Evolutionary conservation across 2,329 filamentous ascomycete species (phyloP).

Genomic region (Colletotrichum plurivorum): DNA sequence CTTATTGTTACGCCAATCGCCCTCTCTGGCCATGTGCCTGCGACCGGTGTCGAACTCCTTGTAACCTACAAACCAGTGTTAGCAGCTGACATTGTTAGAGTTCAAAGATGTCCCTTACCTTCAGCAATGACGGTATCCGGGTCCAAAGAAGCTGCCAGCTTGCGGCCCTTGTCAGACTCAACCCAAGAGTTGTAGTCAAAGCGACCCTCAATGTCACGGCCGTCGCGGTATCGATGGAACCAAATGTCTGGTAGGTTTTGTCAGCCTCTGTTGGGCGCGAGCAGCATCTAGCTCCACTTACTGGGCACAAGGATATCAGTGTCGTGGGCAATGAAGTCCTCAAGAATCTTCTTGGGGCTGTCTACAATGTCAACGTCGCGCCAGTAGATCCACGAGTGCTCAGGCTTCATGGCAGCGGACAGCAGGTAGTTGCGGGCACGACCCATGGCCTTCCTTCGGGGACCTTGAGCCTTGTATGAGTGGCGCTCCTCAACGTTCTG

Average conservation of each 20-base stretch:
- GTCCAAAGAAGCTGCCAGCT: constrained; percentile 79
- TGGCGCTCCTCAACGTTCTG: constrained; percentile 89
- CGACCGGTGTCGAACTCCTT: constrained; percentile 93
- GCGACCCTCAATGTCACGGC: constrained; percentile 91
- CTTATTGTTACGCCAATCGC: constrained; percentile 92
- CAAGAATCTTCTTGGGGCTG: constrained; percentile 87
- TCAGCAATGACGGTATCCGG: constrained; percentile 91
- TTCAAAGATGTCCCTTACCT: constrained; percentile 65
- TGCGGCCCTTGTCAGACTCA: constrained; percentile 88
- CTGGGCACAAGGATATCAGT: constrained; percentile 94
- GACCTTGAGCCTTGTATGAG: constrained; percentile 88
- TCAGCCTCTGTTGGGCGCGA: constrained; percentile 24
- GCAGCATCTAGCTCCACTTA: constrained; percentile 63
- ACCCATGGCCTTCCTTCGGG: constrained; percentile 90
- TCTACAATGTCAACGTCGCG: constrained; percentile 97
- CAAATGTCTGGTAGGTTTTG: constrained; percentile 79
- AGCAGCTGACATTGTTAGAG: constrained; percentile 19
- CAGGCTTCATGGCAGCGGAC: constrained; percentile 85
- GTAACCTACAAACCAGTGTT: constrained; percentile 74
- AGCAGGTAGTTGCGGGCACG: constrained; percentile 93
- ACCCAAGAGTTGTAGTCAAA: constrained; percentile 99
- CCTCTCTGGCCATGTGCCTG: constrained; percentile 90
- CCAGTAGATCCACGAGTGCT: constrained; percentile 99
- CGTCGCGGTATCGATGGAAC: constrained; percentile 91
- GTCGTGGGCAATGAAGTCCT: constrained; percentile 96